Conservation (phyloP, 495 filamentous ascomycete genomes). For the Daldinia decipiens region DNA sequence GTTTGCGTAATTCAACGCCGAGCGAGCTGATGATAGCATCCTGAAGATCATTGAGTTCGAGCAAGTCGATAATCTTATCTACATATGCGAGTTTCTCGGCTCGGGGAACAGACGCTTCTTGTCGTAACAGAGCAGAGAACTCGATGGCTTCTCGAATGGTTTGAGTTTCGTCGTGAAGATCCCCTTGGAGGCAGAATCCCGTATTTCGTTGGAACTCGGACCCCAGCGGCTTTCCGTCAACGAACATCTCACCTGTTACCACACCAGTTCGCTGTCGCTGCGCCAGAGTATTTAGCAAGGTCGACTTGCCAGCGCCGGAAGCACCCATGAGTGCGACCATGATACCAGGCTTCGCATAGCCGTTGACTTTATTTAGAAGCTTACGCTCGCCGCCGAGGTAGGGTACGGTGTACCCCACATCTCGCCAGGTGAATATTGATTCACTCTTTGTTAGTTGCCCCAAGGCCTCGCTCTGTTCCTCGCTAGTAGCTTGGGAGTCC, state of each 20-base stretch:
- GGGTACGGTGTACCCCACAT: slow-evolving; percentile 77
- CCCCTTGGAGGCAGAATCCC: slow-evolving; percentile 89
- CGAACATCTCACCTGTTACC: slow-evolving; percentile 76
- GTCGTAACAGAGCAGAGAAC: slow-evolving; percentile 83
- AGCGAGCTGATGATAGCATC: slow-evolving; percentile 85
- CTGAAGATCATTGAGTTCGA: slow-evolving; percentile 82
- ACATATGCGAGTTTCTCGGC: slow-evolving; percentile 85
- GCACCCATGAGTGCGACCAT: slow-evolving; percentile 85
- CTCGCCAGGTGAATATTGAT: slow-evolving; percentile 78
- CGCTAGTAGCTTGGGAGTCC: slow-evolving; percentile 38
- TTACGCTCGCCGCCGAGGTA: slow-evolving; percentile 75
- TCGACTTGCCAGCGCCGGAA: slow-evolving; percentile 83
- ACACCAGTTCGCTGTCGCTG: slow-evolving; percentile 80
- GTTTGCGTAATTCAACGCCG: slow-evolving; percentile 69
- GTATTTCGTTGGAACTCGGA: slow-evolving; percentile 81
- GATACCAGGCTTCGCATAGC: slow-evolving; percentile 79
- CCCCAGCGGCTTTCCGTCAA: slow-evolving; percentile 76
- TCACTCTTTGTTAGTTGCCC: slow-evolving; percentile 68
- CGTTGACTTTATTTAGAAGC: slow-evolving; percentile 73
- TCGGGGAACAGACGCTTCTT: slow-evolving; percentile 69
- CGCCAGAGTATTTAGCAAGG: slow-evolving; percentile 76
- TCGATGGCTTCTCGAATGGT: slow-evolving; percentile 87
- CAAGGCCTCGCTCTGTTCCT: slow-evolving; percentile 64
- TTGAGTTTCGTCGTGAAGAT: slow-evolving; percentile 81
- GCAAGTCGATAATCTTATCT: slow-evolving; percentile 85